Conservation (phyloP, 2,329 filamentous ascomycete species). For the Lachnellula occidentalis region DNA sequence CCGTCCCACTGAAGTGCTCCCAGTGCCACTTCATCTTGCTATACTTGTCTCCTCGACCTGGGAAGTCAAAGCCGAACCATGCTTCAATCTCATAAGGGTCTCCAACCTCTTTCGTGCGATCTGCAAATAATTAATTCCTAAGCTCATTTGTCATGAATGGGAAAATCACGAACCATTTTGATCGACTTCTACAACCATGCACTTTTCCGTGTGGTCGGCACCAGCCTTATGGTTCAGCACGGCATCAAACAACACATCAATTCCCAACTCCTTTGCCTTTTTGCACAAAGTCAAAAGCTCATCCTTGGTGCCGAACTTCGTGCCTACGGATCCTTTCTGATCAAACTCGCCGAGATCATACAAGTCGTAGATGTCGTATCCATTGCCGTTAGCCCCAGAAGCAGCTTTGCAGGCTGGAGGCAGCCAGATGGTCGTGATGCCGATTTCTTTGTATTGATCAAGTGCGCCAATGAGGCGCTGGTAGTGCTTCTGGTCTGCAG, state of each 20-base stretch:
- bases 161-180: neutral
- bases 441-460: slow-evolving; percentile 47
- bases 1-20: slow-evolving; percentile 60
- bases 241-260: slow-evolving; percentile 59
- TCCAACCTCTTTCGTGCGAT: slow-evolving; percentile 48
- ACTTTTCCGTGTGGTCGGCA: slow-evolving; percentile 57
- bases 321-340: slow-evolving; percentile 53
- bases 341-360: slow-evolving; percentile 65
- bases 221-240: slow-evolving; percentile 66
- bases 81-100: slow-evolving; percentile 54
- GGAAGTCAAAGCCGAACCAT: slow-evolving; percentile 62
- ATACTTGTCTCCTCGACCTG: slow-evolving; percentile 51
- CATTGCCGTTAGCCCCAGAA: slow-evolving; percentile 48
- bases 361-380: slow-evolving; percentile 62
- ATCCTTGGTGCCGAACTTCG: slow-evolving; percentile 60
- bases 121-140: slow-evolving; percentile 29
- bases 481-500: slow-evolving; percentile 53
- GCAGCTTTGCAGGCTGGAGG: slow-evolving; percentile 64
- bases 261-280: slow-evolving; percentile 42
- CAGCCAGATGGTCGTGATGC: slow-evolving; percentile 57
- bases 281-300: slow-evolving; percentile 49
- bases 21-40: slow-evolving; percentile 55
- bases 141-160: neutral
- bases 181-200: slow-evolving; percentile 57
- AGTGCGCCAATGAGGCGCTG: slow-evolving; percentile 45